Evolutionary conservation across 768 basidiomycete genomes (phyloP).

Genomic region (Rhodotorula diobovata): DNA sequence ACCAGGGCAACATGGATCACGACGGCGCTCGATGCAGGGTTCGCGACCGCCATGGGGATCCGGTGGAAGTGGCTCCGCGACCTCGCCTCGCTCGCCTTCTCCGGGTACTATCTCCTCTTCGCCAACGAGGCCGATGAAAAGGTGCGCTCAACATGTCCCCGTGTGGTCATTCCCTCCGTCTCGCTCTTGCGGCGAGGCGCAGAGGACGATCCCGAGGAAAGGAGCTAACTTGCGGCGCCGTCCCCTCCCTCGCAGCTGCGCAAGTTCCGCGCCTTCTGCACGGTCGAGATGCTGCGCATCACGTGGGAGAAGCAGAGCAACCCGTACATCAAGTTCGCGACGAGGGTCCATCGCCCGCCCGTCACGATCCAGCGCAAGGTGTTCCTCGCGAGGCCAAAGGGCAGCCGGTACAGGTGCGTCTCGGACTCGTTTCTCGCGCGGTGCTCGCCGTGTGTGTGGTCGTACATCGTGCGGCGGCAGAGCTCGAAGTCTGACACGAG

Average conservation of each 20-base stretch:
- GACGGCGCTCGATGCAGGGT: constrained; percentile 93
- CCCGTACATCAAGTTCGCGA: constrained; percentile 73
- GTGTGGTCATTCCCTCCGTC: not conserved
- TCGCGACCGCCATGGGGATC: constrained; percentile 90
- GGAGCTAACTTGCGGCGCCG: not conserved
- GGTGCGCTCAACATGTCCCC: constrained; percentile 52
- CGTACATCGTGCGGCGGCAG: no score
- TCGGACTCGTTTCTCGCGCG: no score
- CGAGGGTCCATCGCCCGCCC: constrained; percentile 55
- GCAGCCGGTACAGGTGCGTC: constrained; percentile 57
- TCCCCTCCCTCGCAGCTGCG: constrained; percentile 61
- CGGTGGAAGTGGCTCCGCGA: constrained; percentile 87
- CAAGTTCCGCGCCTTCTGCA: constrained; percentile 83
- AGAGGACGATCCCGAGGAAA: not conserved
- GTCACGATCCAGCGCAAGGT: constrained; percentile 68
- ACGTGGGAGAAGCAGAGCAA: constrained; percentile 98
- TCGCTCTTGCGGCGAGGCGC: not conserved
- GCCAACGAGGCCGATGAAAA: constrained; percentile 94
- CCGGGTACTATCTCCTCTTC: constrained; percentile 78
- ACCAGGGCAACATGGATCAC: constrained; percentile 85
- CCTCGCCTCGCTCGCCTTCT: constrained; percentile 75
- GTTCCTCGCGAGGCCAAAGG: constrained; percentile 71
- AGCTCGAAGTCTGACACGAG: no score
- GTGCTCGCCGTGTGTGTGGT: no score
- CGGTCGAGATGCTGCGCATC: constrained; percentile 87